A percentile compares a stretch with the other conserved stretches of the same genome.
These are phyloP conservation scores for Closterium sp. DNA, from an alignment of 139 green algal species.

Conservation along the genomic window DNA sequence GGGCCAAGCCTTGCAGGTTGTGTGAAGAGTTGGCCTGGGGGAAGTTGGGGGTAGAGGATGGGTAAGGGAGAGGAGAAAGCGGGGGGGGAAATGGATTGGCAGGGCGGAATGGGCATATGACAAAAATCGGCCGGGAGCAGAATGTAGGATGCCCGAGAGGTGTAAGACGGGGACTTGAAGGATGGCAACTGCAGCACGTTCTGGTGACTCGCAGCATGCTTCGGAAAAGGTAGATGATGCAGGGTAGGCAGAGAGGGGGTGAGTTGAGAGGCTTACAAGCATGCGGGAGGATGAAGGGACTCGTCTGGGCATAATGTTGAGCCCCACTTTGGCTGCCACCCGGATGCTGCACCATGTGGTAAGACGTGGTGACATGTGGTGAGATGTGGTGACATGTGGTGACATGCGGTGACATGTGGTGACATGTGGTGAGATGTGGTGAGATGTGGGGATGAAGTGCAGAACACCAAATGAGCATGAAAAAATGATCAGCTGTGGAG, in stretches of 20 bases:
- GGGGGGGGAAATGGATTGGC: not conserved
- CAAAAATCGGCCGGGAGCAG: too few species aligned
- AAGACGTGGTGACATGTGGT: not conserved
- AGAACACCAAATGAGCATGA: not conserved
- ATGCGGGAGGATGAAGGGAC: not conserved
- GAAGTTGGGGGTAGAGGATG: too few species aligned
- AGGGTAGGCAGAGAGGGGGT: not conserved
- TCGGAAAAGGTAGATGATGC: too few species aligned
- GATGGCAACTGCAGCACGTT: too few species aligned
- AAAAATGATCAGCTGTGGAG: not conserved
- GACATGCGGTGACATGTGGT: too few species aligned
- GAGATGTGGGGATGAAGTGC: not conserved
- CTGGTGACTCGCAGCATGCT: too few species aligned
- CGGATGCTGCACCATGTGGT: not conserved
- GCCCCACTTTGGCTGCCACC: not conserved
- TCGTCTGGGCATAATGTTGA: not conserved
- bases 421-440: not conserved
- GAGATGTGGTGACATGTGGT: not conserved
- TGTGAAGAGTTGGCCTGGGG: not conserved
- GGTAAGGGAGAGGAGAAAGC: not conserved
- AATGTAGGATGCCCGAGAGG: too few species aligned
- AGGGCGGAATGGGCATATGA: not conserved
- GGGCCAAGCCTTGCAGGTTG: not conserved
- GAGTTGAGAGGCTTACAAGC: not conserved
- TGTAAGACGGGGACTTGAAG: too few species aligned